Conservation (phyloP, 2,329 filamentous ascomycete genomes). For the Phaeosphaeria sp. region DNA sequence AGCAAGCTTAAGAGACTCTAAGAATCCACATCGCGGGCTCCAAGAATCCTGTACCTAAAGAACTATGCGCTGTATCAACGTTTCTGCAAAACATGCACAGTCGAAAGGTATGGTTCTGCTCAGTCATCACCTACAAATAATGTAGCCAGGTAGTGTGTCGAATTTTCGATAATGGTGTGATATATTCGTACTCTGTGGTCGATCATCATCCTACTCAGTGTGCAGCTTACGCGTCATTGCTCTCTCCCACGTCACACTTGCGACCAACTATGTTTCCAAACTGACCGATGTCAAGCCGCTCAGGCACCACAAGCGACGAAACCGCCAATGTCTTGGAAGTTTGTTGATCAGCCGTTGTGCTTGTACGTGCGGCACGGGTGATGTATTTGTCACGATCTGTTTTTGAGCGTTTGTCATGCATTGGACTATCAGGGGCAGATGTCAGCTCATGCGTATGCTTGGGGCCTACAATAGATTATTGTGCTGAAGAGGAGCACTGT, state of each 20-base stretch:
- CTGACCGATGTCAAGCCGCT: slow-evolving; percentile 1
- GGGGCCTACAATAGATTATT: not conserved
- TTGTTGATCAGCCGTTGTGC: not conserved
- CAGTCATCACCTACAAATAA: too few species aligned
- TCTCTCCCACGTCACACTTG: not conserved
- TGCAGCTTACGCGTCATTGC: not conserved
- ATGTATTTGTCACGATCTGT: not conserved
- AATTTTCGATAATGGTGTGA: too few species aligned
- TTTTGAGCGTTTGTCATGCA: not conserved
- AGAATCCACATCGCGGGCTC: too few species aligned
- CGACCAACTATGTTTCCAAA: not conserved
- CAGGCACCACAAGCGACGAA: slow-evolving; percentile 1
- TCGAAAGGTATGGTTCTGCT: too few species aligned
- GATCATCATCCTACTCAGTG: too few species aligned
- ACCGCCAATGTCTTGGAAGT: slow-evolving; percentile 5
- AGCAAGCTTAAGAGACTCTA: too few species aligned
- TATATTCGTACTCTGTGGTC: too few species aligned
- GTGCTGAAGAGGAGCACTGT: not conserved
- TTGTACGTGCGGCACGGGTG: not conserved
- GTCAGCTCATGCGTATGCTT: not conserved
- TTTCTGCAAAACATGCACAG: too few species aligned
- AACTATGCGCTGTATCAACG: too few species aligned
- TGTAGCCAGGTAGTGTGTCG: too few species aligned
- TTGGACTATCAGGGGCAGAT: not conserved
- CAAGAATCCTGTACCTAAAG: too few species aligned